Evolutionary conservation across 2,329 filamentous ascomycete species (phyloP).

Genomic region (Claviceps sp.): DNA sequence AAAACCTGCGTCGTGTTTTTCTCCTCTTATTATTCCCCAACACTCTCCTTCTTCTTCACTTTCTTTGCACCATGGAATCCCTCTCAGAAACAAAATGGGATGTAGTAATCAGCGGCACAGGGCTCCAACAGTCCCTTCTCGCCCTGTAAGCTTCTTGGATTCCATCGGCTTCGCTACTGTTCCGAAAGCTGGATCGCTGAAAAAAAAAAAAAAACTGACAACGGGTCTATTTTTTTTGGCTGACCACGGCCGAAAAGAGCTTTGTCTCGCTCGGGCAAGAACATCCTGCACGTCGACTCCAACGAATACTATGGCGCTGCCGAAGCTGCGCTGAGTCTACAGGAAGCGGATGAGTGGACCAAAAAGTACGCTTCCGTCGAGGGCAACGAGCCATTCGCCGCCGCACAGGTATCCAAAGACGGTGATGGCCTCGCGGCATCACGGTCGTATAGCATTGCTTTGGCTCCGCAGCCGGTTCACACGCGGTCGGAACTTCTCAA

Average conservation of each 20-base stretch:
- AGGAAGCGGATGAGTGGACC: constrained; percentile 69
- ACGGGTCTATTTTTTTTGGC: constrained; percentile 19
- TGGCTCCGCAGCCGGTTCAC: constrained; percentile 81
- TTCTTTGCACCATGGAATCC: constrained; percentile 48
- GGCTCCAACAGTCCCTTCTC: constrained; percentile 64
- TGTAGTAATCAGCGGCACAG: constrained; percentile 66
- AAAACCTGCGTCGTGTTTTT: constrained; percentile 4
- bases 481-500: constrained; percentile 65
- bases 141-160: constrained; percentile 49
- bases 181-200: background rate
- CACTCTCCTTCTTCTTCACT: constrained; percentile 5
- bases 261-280: constrained; percentile 82
- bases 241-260: constrained; percentile 46
- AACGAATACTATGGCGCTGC: constrained; percentile 80
- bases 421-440: constrained; percentile 40
- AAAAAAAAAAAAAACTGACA: constrained; percentile 7
- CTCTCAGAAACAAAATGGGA: constrained; percentile 65
- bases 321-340: constrained; percentile 73
- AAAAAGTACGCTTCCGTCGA: constrained; percentile 20
- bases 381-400: constrained; percentile 14
- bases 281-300: constrained; percentile 76
- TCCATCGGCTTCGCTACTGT: constrained; percentile 12
- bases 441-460: constrained; percentile 66
- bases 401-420: constrained; percentile 20
- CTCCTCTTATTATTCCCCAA: background rate